Conservation (phyloP, 2,329 filamentous ascomycete species). For the Byssochlamys sp. region DNA sequence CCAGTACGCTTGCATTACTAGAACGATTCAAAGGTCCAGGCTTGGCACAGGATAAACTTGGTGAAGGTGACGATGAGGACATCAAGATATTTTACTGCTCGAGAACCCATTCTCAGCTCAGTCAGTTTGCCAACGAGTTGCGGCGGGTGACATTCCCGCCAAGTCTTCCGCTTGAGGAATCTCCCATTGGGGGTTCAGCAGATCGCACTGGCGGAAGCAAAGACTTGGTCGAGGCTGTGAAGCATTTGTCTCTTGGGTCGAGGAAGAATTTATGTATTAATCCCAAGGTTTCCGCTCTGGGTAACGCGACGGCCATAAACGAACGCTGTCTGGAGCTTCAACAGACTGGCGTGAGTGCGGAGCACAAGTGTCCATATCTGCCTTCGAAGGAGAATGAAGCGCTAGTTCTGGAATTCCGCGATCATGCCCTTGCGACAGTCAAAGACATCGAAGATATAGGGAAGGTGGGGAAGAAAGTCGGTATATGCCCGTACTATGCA, state of each 20-base stretch:
- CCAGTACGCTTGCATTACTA: slow-evolving; percentile 65
- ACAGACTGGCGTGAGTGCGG: slow-evolving; percentile 52
- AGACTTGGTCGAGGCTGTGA: slow-evolving; percentile 52
- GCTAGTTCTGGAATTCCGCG: slow-evolving; percentile 69
- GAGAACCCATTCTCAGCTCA: slow-evolving; percentile 81
- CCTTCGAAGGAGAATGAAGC: slow-evolving; percentile 66
- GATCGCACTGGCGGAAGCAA: slow-evolving; percentile 12
- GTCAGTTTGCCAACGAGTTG: slow-evolving; percentile 77
- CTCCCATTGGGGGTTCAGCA: slow-evolving; percentile 6
- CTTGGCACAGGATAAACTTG: slow-evolving; percentile 25
- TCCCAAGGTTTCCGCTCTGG: slow-evolving; percentile 62
- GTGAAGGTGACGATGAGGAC: slow-evolving; percentile 48
- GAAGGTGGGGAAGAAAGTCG: slow-evolving; percentile 63
- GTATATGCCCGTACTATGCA: slow-evolving; percentile 93
- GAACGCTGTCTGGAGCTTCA: slow-evolving; percentile 87
- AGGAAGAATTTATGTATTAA: slow-evolving; percentile 88
- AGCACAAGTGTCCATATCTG: slow-evolving; percentile 65
- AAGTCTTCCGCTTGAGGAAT: slow-evolving; percentile 47
- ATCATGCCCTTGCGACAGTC: slow-evolving; percentile 71
- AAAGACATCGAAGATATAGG: slow-evolving; percentile 90
- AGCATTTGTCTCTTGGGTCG: slow-evolving; percentile 74
- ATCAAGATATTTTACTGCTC: slow-evolving; percentile 88
- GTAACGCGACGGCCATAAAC: slow-evolving; percentile 70
- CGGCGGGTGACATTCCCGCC: slow-evolving; percentile 68
- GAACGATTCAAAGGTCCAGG: slow-evolving; percentile 50